Percentiles rank a stretch among this genome's conserved stretches.
phyloP scores from a whole-genome alignment of 2,329 filamentous ascomycete genomes.

The Davidsoniella eucalypti region DNA sequence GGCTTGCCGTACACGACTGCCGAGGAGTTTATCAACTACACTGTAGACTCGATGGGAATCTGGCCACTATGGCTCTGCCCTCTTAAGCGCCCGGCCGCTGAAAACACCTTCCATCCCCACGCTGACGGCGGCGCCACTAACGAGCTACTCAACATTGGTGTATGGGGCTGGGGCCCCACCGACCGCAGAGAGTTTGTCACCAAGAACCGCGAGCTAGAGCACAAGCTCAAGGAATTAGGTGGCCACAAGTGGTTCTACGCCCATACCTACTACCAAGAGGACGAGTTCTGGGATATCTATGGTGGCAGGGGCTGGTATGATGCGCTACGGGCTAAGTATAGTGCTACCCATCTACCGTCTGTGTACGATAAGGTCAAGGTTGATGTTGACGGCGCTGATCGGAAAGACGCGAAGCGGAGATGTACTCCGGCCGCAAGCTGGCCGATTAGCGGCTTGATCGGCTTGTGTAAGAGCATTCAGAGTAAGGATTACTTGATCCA shows the following conservation, averaged over 20 bases:
- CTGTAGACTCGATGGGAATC: constrained; percentile 31
- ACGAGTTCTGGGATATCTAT: constrained; percentile 53
- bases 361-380: constrained; percentile 58
- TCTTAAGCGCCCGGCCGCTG: constrained; percentile 28
- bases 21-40: constrained; percentile 39
- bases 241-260: constrained; percentile 83
- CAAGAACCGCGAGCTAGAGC: constrained; percentile 56
- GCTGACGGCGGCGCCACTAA: constrained; percentile 16
- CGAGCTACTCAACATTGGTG: constrained; percentile 44
- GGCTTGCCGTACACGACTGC: constrained; percentile 36
- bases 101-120: constrained; percentile 36
- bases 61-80: constrained; percentile 47
- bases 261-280: constrained; percentile 64
- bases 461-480: constrained; percentile 41
- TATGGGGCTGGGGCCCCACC: constrained; percentile 63
- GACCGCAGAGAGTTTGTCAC: constrained; percentile 42
- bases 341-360: constrained; percentile 42
- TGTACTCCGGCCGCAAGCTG: constrained; percentile 30
- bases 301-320: constrained; percentile 42
- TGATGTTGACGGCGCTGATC: constrained; percentile 28
- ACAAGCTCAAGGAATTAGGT: constrained; percentile 48
- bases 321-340: constrained; percentile 42
- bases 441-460: constrained; percentile 43
- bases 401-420: constrained; percentile 23
- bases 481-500: constrained; percentile 40